Percentiles rank a stretch among this genome's conserved stretches.
These are phyloP conservation scores for Aspergillus candidus DNA, from an alignment of 2,329 filamentous ascomycete genomes.

Conservation along the genomic window DNA sequence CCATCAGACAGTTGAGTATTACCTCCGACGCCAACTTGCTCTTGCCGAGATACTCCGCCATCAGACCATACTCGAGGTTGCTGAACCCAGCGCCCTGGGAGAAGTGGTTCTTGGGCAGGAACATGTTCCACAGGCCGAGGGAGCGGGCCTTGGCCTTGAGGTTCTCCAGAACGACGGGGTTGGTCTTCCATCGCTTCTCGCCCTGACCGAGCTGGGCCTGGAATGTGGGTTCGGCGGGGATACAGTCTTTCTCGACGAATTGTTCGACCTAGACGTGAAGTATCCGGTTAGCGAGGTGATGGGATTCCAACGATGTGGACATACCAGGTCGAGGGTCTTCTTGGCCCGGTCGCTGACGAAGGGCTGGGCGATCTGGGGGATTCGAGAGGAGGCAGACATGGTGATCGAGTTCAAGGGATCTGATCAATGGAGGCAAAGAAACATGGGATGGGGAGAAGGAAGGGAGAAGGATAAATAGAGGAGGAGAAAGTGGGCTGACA, in stretches of 20 bases:
- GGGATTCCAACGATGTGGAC: slow-evolving; percentile 9
- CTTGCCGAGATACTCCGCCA: slow-evolving; percentile 93
- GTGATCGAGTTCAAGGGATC: slow-evolving; percentile 10
- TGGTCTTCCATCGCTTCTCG: slow-evolving; percentile 68
- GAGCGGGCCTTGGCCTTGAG: slow-evolving; percentile 77
- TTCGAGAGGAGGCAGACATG: slow-evolving; percentile 49
- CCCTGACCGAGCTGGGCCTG: slow-evolving; percentile 73
- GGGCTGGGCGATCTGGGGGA: slow-evolving; percentile 53
- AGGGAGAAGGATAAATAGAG: neutral
- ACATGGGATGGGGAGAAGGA: neutral
- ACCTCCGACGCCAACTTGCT: slow-evolving; percentile 72
- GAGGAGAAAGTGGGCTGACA: slow-evolving; percentile 1
- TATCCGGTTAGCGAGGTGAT: neutral
- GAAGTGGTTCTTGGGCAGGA: slow-evolving; percentile 91
- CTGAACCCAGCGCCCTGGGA: slow-evolving; percentile 89
- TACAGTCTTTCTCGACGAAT: slow-evolving; percentile 95
- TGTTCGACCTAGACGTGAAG: slow-evolving; percentile 62
- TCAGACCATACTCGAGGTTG: slow-evolving; percentile 94
- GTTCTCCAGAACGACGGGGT: slow-evolving; percentile 78
- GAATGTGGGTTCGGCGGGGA: slow-evolving; percentile 75
- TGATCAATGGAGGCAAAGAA: slow-evolving; percentile 1
- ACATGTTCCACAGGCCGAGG: slow-evolving; percentile 96
- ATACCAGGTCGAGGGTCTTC: slow-evolving; percentile 70
- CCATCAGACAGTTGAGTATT: too few relatives aligned
- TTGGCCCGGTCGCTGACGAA: slow-evolving; percentile 79